Base-by-base conservation (phyloP, 2,329 filamentous ascomycete genomes). In the Ophiostoma montium region DNA sequence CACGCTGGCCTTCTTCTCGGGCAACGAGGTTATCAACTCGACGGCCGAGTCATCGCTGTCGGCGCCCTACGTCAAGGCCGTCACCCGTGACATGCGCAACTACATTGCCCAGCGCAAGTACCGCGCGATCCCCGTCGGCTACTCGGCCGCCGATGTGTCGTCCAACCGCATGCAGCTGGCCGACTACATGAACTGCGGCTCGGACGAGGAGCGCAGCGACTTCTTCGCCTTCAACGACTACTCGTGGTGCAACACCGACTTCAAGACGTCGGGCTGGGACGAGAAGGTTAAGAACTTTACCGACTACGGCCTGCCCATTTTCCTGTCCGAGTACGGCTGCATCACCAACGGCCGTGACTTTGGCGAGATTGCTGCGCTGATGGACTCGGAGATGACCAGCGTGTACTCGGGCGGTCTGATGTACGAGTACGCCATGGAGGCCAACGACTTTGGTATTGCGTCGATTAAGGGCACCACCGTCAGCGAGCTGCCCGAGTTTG, bases 401-500 rank as follows among this genome's bases (percentile, higher is more conserved):
- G 88, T 95, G 59, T 96, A 95, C 76, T 95, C 89, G 36, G 92
- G 92, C 60, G 92, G 92, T 64, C 77, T 98, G 35, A 85, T 95
- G 65, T 98, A 95, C 70, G 89, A 96, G 68, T 98, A 95, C 72
- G 82, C 84, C 10, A 69, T 84, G 60, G 87, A 94, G 66, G 72
- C 74, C 53, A 86, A 81, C 68, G 73, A 81, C 42, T 96, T 80
- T 65, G 90, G 89, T 55, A 81, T 94, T 52, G 87, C 89, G 61
- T 67, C 76, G 51, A 70, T 92, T 60, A 61, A 65, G 43, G 75
- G 72, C 54, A 59, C 65, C 61, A 66, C 65, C 27, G 74, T 84
- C 51, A 68, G 67, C 31, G 75, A 82, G 55, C 67, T 72, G 32
- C 54, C 65, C 36, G 85, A 90, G 60, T 94, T 82, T 66, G 63